Percentiles rank a stretch among this genome's conserved stretches.
phyloP scores from a whole-genome alignment of 352 stramenopile species.

The Globisporangium uncinulatum region DNA sequence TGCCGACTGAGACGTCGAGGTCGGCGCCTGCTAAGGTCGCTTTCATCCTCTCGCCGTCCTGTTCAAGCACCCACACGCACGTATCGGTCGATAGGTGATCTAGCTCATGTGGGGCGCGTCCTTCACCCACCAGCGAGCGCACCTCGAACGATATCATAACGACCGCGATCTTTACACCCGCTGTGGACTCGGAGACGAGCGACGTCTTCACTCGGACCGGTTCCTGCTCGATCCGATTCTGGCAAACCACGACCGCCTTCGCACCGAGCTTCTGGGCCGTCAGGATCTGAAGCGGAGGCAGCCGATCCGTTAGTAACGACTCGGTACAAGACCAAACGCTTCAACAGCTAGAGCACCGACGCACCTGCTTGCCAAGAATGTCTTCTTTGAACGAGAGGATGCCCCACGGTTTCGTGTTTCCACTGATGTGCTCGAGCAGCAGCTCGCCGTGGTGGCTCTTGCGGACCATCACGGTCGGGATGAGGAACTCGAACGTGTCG shows the following conservation, averaged over 20 bases:
- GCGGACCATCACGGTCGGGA: slow-evolving; percentile 66
- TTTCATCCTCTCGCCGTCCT: slow-evolving; percentile 46
- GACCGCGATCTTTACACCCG: slow-evolving; percentile 60
- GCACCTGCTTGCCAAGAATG: slow-evolving; percentile 63
- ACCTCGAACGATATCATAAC: slow-evolving; percentile 55
- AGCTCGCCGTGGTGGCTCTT: slow-evolving; percentile 46
- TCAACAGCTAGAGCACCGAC: not conserved
- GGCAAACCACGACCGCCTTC: slow-evolving; percentile 55
- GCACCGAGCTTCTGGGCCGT: slow-evolving; percentile 54
- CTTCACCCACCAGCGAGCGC: not conserved
- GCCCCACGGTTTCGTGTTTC: slow-evolving; percentile 23
- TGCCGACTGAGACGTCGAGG: slow-evolving; percentile 35
- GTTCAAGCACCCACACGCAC: not conserved
- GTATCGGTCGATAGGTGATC: no score
- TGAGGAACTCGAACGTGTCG: slow-evolving; percentile 44
- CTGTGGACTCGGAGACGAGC: slow-evolving; percentile 4
- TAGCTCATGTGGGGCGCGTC: no score
- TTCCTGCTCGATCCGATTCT: slow-evolving; percentile 47
- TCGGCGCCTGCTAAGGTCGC: slow-evolving; percentile 30
- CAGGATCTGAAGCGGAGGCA: slow-evolving; percentile 31
- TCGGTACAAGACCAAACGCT: not conserved
- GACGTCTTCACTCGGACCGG: slow-evolving; percentile 30
- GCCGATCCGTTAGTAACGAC: not conserved
- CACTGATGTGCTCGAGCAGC: slow-evolving; percentile 41
- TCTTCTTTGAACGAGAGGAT: slow-evolving; percentile 63